These are phyloP conservation scores for Akanthomyces muscarius DNA, from an alignment of 2,329 filamentous ascomycete genomes.

Conservation along the genomic window DNA sequence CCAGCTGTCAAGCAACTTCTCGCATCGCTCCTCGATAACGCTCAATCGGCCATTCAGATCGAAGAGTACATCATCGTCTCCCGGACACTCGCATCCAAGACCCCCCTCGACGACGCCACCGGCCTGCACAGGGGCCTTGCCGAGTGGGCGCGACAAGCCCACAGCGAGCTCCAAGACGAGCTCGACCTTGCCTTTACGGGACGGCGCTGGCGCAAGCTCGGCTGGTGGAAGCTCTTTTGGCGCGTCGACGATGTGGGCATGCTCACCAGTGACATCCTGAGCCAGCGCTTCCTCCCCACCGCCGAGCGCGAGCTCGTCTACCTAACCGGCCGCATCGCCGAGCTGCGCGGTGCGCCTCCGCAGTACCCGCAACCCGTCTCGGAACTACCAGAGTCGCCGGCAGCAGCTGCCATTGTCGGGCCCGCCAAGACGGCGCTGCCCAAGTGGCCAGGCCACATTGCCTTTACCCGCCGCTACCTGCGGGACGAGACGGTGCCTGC, in stretches of 20 bases:
- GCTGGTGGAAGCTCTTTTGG: conserved; percentile 97
- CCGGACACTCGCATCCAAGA: conserved; percentile 28
- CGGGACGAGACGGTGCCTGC: conserved; percentile 64
- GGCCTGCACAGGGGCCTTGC: conserved; percentile 58
- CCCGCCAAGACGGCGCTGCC: conserved; percentile 20
- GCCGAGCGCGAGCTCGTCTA: conserved; percentile 82
- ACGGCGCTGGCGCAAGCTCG: conserved; percentile 71
- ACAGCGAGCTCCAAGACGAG: conserved; percentile 76
- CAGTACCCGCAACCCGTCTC: conserved; percentile 36
- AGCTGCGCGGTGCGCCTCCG: conserved; percentile 31
- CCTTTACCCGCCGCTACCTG: conserved; percentile 63
- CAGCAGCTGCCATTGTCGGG: not conserved
- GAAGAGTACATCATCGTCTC: conserved; percentile 42
- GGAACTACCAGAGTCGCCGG: not conserved
- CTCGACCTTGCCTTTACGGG: conserved; percentile 74
- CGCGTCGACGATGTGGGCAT: conserved; percentile 86
- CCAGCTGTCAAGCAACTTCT: conserved; percentile 64
- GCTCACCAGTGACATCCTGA: conserved; percentile 74
- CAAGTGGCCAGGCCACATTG: conserved; percentile 73
- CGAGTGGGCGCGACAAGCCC: conserved; percentile 73
- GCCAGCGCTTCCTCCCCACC: conserved; percentile 68
- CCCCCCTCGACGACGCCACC: conserved; percentile 36
- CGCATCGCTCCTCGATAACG: conserved; percentile 58
- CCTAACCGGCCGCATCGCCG: conserved; percentile 70
- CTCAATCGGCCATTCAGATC: conserved; percentile 46